These are phyloP conservation scores for Linum lewisii DNA, from an alignment of 345 rosid species.

Conservation along the genomic window DNA sequence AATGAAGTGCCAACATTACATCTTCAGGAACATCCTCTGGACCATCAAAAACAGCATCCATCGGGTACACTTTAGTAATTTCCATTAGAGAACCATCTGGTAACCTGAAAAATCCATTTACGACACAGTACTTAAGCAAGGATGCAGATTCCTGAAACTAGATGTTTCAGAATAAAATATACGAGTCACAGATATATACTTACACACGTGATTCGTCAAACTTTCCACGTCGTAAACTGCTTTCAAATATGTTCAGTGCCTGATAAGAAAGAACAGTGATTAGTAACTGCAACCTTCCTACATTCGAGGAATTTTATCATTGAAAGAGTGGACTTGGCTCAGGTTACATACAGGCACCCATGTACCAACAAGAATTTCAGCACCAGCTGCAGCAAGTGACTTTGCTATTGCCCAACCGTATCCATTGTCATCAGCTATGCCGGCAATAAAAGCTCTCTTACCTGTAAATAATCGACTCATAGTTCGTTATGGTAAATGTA, in stretches of 20 bases:
- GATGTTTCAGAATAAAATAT: neutral
- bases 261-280: conserved; percentile 25
- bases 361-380: conserved; percentile 92
- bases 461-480: too few species aligned
- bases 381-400: conserved; percentile 98
- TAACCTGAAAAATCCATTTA: conserved; percentile 43
- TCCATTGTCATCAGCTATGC: conserved; percentile 95
- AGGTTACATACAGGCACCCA: conserved; percentile 88
- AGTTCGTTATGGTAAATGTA: too few species aligned
- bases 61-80: conserved; percentile 79
- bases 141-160: neutral
- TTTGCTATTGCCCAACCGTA: conserved; percentile 99
- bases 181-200: conserved; percentile 20
- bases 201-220: conserved; percentile 89
- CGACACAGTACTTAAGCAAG: neutral
- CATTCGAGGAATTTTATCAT: neutral
- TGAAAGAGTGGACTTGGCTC: neutral
- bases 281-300: conserved; percentile 7
- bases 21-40: conserved; percentile 89
- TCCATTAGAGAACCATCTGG: conserved; percentile 92
- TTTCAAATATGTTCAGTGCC: conserved; percentile 93
- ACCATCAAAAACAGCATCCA: conserved; percentile 84
- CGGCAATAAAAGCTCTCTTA: conserved; percentile 93
- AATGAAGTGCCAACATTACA: conserved; percentile 28
- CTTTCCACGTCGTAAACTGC: conserved; percentile 89